Evolutionary conservation across 805 yeast species (phyloP), one percentile per base, ranked within the genome.

Genomic region (Candida hispaniensis): DNA sequence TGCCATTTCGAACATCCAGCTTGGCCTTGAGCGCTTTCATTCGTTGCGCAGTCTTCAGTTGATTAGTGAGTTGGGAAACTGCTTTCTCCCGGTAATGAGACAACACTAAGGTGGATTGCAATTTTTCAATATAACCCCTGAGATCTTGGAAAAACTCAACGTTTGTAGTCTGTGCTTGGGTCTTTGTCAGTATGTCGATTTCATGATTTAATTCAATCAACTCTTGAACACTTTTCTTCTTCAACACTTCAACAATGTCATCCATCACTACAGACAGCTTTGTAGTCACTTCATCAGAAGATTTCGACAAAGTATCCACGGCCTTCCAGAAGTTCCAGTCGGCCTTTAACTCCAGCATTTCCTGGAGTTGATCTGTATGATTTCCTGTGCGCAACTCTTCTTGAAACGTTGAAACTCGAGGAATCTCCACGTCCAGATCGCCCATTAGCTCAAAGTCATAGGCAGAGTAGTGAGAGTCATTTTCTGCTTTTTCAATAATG

Each of bases 111-210:
- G 7, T 21, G 11, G 26, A 34, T 20, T 12, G 30, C 11, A 14
- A 24, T 14, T 5, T 34, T n/a, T n/a, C n/a, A n/a, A n/a, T 18
- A 26, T 26, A 30, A 8, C 25, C 30, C 14, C 25, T 40, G 6
- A 56, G 40, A 14, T 50, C 57, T 9, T 39, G 43, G 20, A 38
- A 33, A 6, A 47, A 34, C 38, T 54, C 52, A 14, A 42, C 52
- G 10, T 39, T 30, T 3, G 57, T 39, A 8, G 55, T 20, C n/a
- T n/a, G n/a, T 6, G 44, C 40, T 11, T 54, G 52, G 6, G 56
- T 43, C 18, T 56, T 60, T 5, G 20, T 18, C 38, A 34, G 25
- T 15, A 14, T 34, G 13, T 26, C 26, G 25, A 26, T 34, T 13
- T 26, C 25, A 2, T 9, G 10, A 11, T 26, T 30, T 17, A 26